Evolutionary conservation across 2,329 filamentous ascomycete genomes (phyloP).

Genomic region (Fusarium transvaalense): DNA sequence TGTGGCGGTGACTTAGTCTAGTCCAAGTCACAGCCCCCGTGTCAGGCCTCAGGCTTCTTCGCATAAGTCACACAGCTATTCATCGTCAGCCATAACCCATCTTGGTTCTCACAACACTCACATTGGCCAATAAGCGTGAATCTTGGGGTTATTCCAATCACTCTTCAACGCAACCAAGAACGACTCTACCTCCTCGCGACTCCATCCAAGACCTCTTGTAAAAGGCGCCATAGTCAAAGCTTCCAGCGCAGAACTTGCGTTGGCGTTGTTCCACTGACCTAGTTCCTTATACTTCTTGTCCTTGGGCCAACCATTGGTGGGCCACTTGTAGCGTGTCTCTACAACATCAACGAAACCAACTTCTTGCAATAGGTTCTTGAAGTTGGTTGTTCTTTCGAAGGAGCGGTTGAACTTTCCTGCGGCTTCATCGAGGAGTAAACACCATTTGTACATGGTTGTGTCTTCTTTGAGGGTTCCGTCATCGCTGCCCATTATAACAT

Average conservation of each 20-base stretch:
- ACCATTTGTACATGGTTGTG: constrained; percentile 43
- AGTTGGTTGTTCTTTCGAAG: constrained; percentile 39
- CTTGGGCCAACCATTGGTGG: constrained; percentile 63
- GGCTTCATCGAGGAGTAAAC: constrained; percentile 46
- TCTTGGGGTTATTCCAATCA: constrained; percentile 32
- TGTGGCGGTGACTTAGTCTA: no score
- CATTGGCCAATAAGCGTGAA: constrained; percentile 44
- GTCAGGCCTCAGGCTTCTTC: constrained; percentile 28
- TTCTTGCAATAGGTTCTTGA: constrained; percentile 55
- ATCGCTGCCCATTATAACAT: constrained; percentile 32
- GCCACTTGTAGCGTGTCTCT: constrained; percentile 61
- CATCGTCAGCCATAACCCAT: not conserved
- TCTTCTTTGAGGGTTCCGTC: constrained; percentile 38
- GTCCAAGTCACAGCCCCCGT: not conserved
- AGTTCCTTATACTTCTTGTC: constrained; percentile 64
- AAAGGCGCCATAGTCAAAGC: constrained; percentile 49
- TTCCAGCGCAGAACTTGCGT: constrained; percentile 46
- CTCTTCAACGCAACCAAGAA: constrained; percentile 27
- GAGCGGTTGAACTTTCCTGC: constrained; percentile 48
- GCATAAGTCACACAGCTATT: constrained; percentile 35
- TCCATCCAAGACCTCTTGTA: constrained; percentile 44
- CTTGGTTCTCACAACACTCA: accelerated
- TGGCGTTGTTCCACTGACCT: constrained; percentile 52
- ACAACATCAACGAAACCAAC: constrained; percentile 65
- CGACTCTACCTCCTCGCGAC: constrained; percentile 25